Evolutionary conservation across 345 rosid genomes (phyloP).

Genomic region (Lumnitzera littorea): DNA sequence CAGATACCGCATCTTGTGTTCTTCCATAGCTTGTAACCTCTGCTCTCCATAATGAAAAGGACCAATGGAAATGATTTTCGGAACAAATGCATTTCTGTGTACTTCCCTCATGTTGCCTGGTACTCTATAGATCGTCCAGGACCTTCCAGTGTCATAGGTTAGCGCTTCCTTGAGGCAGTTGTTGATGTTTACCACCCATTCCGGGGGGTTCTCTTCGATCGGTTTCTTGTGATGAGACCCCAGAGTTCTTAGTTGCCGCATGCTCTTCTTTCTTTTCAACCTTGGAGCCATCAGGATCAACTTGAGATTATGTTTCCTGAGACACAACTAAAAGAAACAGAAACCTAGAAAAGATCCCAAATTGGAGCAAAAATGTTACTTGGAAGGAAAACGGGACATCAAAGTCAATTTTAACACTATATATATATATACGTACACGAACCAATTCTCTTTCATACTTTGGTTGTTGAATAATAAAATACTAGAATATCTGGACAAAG

Average conservation of each 20-base stretch:
- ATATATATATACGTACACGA: no score
- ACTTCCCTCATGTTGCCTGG: slow-evolving; percentile 6
- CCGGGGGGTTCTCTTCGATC: background rate
- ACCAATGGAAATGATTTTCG: slow-evolving; percentile 11
- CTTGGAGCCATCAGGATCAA: background rate
- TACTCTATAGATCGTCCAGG: slow-evolving; percentile 8
- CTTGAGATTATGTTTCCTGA: no score
- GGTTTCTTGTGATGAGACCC: background rate
- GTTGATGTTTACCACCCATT: background rate
- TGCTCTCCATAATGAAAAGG: slow-evolving; percentile 2
- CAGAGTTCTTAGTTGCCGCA: slow-evolving; percentile 5
- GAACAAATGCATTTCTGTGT: slow-evolving; percentile 3
- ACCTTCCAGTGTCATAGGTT: slow-evolving; percentile 3
- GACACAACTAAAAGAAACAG: no score
- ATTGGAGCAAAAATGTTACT: no score
- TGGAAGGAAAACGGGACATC: no score
- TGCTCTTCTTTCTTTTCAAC: slow-evolving; percentile 4
- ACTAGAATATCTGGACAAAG: no score
- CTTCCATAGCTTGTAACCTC: slow-evolving; percentile 8
- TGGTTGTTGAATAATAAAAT: no score
- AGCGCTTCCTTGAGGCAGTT: background rate
- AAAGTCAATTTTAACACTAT: no score
- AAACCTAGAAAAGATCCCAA: no score
- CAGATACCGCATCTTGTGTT: slow-evolving; percentile 12
- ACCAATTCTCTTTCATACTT: no score